A percentile compares a stretch with the other conserved stretches of the same genome.
These are phyloP conservation scores for Hygrophila difformis DNA, from an alignment of 257 asterid genomes.

Conservation along the genomic window DNA sequence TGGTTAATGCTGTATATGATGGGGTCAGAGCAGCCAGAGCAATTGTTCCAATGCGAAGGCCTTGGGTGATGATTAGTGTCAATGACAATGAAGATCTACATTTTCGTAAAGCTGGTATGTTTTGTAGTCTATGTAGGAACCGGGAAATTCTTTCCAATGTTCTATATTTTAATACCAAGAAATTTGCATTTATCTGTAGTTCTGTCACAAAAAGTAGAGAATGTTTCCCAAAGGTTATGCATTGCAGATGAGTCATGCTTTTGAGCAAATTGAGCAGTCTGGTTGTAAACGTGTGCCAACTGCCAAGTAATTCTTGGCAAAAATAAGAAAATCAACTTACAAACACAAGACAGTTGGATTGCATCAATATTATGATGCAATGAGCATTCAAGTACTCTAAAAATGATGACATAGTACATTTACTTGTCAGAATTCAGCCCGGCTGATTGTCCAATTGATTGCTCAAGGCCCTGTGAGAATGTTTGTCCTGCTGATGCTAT, in stretches of 20 bases:
- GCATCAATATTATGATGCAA: no score
- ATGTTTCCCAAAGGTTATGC: neutral
- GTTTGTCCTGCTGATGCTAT: slow-evolving; percentile 95
- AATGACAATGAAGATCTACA: slow-evolving; percentile 82
- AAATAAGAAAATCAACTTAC: no score
- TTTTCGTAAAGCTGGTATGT: slow-evolving; percentile 93
- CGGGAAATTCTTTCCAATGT: neutral
- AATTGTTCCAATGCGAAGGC: slow-evolving; percentile 67
- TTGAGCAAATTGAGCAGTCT: neutral
- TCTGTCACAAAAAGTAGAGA: neutral
- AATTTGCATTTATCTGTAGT: neutral
- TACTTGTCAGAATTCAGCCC: slow-evolving; percentile 65
- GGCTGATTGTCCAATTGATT: slow-evolving; percentile 68
- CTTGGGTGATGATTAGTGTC: slow-evolving; percentile 96
- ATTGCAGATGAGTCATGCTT: neutral
- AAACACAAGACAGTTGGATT: no score
- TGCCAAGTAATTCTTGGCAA: no score
- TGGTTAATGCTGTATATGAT: slow-evolving; percentile 73
- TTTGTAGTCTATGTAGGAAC: neutral
- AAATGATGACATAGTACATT: no score
- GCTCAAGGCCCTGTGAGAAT: slow-evolving; percentile 79
- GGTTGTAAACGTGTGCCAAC: no score
- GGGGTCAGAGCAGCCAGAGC: slow-evolving; percentile 76
- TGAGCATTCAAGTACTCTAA: no score
- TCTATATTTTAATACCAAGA: neutral